phyloP scores from a whole-genome alignment of 768 basidiomycete genomes.

The Leccinum variicolor region DNA sequence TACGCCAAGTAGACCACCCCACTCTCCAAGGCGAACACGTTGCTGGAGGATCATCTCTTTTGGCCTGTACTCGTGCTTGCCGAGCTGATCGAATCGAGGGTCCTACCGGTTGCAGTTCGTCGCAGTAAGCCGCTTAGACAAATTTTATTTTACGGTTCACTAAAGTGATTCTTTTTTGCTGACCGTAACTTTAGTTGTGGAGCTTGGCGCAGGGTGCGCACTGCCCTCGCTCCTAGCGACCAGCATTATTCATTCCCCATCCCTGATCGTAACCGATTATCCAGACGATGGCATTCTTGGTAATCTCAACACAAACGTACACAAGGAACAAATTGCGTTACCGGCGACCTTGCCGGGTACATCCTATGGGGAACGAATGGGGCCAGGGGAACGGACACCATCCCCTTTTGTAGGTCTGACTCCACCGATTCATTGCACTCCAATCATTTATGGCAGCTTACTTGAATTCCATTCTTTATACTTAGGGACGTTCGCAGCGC shows the following conservation, averaged over 20 bases:
- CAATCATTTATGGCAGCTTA: not conserved
- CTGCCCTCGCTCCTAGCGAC: slow-evolving; percentile 62
- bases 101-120: slow-evolving; percentile 40
- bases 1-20: not conserved
- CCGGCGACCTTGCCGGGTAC: slow-evolving; percentile 38
- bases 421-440: not conserved
- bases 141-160: not conserved
- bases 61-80: slow-evolving; percentile 66
- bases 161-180: not conserved
- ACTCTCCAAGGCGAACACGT: slow-evolving; percentile 54
- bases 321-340: slow-evolving; percentile 43
- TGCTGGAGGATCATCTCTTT: slow-evolving; percentile 72
- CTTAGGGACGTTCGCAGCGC: slow-evolving; percentile 13
- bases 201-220: slow-evolving; percentile 67
- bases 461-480: not conserved
- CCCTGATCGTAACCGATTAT: slow-evolving; percentile 65
- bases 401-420: slow-evolving; percentile 44
- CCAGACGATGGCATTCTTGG: slow-evolving; percentile 59
- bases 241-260: slow-evolving; percentile 41
- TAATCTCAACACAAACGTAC: slow-evolving; percentile 54
- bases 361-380: slow-evolving; percentile 61
- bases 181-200: slow-evolving; percentile 47
- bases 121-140: slow-evolving; percentile 34
- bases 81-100: slow-evolving; percentile 57
- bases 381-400: slow-evolving; percentile 48